Evolutionary conservation across 1,139 yeast species (phyloP).

Genomic region (Candida albicans): DNA sequence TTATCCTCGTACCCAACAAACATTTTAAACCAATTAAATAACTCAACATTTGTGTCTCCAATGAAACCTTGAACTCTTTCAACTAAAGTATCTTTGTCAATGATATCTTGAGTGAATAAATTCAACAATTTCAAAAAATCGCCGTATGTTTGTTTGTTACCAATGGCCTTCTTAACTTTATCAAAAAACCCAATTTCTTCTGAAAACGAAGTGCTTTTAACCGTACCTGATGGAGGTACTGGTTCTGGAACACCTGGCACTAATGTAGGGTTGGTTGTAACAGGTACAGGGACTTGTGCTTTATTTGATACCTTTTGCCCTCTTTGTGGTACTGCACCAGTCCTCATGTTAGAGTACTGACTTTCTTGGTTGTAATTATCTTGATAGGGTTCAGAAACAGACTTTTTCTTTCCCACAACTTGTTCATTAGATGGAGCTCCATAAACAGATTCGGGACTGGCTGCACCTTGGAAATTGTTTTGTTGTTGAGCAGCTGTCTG

Average conservation of each 20-base stretch:
- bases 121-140: conserved; percentile 88
- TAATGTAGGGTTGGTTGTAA: conserved; percentile 57
- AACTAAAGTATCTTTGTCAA: conserved; percentile 78
- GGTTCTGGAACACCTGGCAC: conserved; percentile 90
- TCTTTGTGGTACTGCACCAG: conserved; percentile 21
- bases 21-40: conserved; percentile 86
- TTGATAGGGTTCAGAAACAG: conserved; percentile 32
- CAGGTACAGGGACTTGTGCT: conserved; percentile 17
- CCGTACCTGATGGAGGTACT: conserved; percentile 59
- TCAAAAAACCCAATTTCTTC: conserved; percentile 92
- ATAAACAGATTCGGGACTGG: conserved; percentile 16
- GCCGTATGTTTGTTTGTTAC: conserved; percentile 84
- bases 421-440: conserved; percentile 14
- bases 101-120: conserved; percentile 84
- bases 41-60: conserved; percentile 72
- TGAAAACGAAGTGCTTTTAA: conserved; percentile 57
- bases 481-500: conserved; percentile 11
- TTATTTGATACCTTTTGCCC: conserved; percentile 9
- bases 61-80: conserved; percentile 83
- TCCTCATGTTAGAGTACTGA: conserved; percentile 54
- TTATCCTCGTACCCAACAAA: conserved; percentile 85
- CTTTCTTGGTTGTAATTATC: conserved; percentile 49
- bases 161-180: conserved; percentile 85
- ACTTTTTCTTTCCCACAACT: conserved; percentile 27
- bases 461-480: conserved; percentile 17